These are phyloP conservation scores for Dimargaris verticillata DNA, from an alignment of 192 early-diverging fungal species.

Conservation along the genomic window DNA sequence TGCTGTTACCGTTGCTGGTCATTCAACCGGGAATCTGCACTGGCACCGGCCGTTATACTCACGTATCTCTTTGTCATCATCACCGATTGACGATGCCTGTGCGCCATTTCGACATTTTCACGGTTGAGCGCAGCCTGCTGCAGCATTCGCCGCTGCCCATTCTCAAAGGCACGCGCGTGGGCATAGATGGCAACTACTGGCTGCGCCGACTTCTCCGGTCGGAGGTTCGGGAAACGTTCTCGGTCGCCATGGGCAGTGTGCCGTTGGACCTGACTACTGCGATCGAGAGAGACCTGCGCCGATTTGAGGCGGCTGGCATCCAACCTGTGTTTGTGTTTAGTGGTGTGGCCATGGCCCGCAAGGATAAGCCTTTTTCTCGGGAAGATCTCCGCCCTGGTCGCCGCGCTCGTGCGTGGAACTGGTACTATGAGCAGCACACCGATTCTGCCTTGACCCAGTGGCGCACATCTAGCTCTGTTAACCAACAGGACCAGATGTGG, in stretches of 20 bases:
- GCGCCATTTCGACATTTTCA: not conserved
- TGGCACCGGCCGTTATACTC: no score
- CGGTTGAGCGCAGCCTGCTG: constrained; percentile 33
- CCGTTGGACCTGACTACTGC: constrained; percentile 37
- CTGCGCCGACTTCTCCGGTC: constrained; percentile 39
- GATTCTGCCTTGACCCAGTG: constrained; percentile 42
- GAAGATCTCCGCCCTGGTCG: constrained; percentile 43
- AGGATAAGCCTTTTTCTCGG: constrained; percentile 45
- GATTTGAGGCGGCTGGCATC: constrained; percentile 47
- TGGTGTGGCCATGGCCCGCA: constrained; percentile 49
- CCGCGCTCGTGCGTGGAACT: constrained; percentile 50
- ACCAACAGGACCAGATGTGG: constrained; percentile 43
- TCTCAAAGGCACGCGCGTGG: constrained; percentile 48
- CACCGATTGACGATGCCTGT: no score
- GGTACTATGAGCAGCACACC: constrained; percentile 37
- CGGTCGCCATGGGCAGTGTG: constrained; percentile 46
- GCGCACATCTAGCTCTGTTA: constrained; percentile 30
- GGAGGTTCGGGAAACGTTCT: constrained; percentile 34
- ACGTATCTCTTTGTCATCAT: no score
- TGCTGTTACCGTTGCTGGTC: no score
- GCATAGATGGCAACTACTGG: constrained; percentile 71
- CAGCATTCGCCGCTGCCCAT: constrained; percentile 35
- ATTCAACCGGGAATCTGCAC: no score
- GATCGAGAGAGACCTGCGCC: constrained; percentile 46
- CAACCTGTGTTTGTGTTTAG: constrained; percentile 64